Base-by-base conservation (phyloP, 805 yeast species). In the Kregervanrija delftensis region DNA sequence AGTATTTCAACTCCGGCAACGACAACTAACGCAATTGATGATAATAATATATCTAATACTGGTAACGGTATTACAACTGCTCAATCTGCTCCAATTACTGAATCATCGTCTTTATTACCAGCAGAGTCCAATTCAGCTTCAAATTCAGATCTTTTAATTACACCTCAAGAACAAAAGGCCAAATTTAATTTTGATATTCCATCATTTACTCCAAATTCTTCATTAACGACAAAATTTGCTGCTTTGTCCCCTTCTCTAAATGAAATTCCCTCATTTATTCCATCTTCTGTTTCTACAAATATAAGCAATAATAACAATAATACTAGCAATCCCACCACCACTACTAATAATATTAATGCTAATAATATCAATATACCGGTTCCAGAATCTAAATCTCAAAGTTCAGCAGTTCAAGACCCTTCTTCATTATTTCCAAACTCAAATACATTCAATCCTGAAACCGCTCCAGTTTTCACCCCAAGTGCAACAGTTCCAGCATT, bases 151-250 rank as follows among this genome's bases (percentile, higher is more conserved):
- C 40, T 42, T 16, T 33, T 38, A 12, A 37, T 41, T 8, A 15
- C 46, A 13, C 35, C 44, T 10, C 39, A 44, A 22, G 35, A 46
- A n/a, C 28, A 42, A 12, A 46, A 45, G 16, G 35, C 45, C 5
- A 69, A 72, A 51, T 74, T 79, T 57, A 79, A 77, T 50, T 72
- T 77, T 11, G 78, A 78, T 42, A 61, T 68, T 4, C 79, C 83
- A 0, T 66, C 81, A 2, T 77, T 78, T 50, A 74, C 74, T 2
- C 83, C 86, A 6, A 47, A 53, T 8, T 53, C 56, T 2, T 42
- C 58, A 2, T 30, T 57, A 13, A 45, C 66, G 15, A 58, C 57
- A 41, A 74, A 73, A 50, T 71, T 73, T 50, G 56, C 76, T 1
- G 58, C 60, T n/a, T 57, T 71, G 48, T 74, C 80, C 11, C 80